A percentile compares a stretch with the other conserved stretches of the same genome.
phyloP scores from a whole-genome alignment of 164 flowering plant genomes.

The Amborella trichopoda region DNA sequence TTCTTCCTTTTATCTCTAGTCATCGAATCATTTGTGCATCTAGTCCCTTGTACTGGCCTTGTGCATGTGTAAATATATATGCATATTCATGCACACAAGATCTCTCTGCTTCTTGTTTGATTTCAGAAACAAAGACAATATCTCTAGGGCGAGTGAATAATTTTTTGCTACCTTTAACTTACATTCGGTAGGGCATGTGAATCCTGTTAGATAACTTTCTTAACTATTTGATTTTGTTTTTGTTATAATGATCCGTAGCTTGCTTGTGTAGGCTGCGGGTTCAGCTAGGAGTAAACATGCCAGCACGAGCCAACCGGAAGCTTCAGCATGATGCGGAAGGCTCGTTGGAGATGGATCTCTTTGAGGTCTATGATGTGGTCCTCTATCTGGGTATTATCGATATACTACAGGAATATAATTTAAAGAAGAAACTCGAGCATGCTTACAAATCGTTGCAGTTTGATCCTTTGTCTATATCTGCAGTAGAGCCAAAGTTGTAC shows the following conservation, averaged over 20 bases:
- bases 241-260: neutral
- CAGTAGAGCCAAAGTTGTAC: constrained; percentile 61
- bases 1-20: too few relatives aligned
- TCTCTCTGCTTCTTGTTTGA: too few relatives aligned
- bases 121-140: too few relatives aligned
- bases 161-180: neutral
- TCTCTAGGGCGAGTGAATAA: neutral
- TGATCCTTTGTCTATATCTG: constrained; percentile 69
- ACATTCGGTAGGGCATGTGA: too few relatives aligned
- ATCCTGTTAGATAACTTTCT: too few relatives aligned
- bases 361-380: constrained; percentile 82
- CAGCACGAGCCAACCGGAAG: constrained; percentile 70
- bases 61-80: too few relatives aligned
- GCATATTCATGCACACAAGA: too few relatives aligned
- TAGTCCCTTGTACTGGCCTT: too few relatives aligned
- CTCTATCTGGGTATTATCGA: constrained; percentile 89
- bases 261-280: constrained; percentile 47
- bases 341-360: constrained; percentile 38
- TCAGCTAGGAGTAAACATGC: constrained; percentile 94
- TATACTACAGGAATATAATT: constrained; percentile 74
- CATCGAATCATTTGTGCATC: too few relatives aligned
- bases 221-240: too few relatives aligned
- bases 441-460: constrained; percentile 54
- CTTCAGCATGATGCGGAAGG: constrained; percentile 24
- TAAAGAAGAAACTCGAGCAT: constrained; percentile 72